Percentiles rank a stretch among this genome's conserved stretches.
Conservation (phyloP, 2,329 filamentous ascomycete genomes). For the Teratosphaeria nubilosa region DNA sequence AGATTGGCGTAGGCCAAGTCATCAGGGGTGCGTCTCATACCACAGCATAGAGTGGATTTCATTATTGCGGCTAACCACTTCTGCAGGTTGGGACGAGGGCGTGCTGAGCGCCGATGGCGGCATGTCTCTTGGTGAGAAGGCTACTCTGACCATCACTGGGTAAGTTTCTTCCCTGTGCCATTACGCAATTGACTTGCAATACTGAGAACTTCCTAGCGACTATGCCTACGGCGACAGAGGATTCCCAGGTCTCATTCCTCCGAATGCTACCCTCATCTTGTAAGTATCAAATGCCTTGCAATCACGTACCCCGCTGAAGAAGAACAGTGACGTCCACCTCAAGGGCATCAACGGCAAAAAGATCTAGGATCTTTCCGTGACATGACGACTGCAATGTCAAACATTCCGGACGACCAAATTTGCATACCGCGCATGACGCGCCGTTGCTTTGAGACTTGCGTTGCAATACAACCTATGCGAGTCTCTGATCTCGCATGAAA, state of each 20-base stretch:
- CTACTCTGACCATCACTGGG: constrained; percentile 70
- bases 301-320: neutral
- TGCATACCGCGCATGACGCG: too few relatives aligned
- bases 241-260: constrained; percentile 68
- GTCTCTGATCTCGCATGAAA: too few relatives aligned
- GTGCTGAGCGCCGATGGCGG: constrained; percentile 45
- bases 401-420: too few relatives aligned
- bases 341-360: constrained; percentile 50
- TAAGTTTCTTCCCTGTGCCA: constrained; percentile 34
- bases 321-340: constrained; percentile 55
- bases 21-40: constrained; percentile 58
- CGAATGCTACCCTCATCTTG: constrained; percentile 71
- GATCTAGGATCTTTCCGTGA: neutral
- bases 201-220: constrained; percentile 36
- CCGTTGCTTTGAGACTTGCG: too few relatives aligned
- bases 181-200: neutral
- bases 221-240: constrained; percentile 57
- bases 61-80: neutral
- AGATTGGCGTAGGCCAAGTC: constrained; percentile 73
- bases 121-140: constrained; percentile 89
- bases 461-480: too few relatives aligned
- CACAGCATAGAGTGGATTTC: neutral
- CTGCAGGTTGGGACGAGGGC: constrained; percentile 51
- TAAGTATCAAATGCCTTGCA: constrained; percentile 40
- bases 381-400: neutral